Conservation (phyloP, 2,329 filamentous ascomycete genomes). For the Coleophoma eucalyptorum region DNA sequence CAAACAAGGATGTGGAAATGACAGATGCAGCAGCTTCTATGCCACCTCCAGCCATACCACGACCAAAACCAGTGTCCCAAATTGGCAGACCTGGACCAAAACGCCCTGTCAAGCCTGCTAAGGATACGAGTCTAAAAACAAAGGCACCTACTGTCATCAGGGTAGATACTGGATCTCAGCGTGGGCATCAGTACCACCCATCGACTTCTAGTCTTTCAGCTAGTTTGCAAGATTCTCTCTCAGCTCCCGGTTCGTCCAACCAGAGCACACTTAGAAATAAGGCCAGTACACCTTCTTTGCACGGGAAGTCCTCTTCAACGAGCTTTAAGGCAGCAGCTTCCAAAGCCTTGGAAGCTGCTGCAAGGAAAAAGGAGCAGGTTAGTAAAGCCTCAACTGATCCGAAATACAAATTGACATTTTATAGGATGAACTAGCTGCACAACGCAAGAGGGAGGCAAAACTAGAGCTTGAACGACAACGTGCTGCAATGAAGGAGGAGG, state of each 20-base stretch:
- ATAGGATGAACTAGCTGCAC: conserved; percentile 72
- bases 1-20: conserved; percentile 50
- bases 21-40: conserved; percentile 48
- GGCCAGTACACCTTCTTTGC: conserved; percentile 45
- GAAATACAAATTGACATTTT: conserved; percentile 2
- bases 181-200: conserved; percentile 58
- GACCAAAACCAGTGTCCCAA: conserved; percentile 38
- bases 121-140: conserved; percentile 52
- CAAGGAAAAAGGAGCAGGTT: conserved; percentile 74
- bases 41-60: conserved; percentile 57
- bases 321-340: conserved; percentile 65
- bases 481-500: conserved; percentile 61
- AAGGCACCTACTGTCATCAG: conserved; percentile 71
- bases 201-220: conserved; percentile 55
- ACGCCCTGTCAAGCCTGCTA: conserved; percentile 58
- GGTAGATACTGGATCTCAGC: conserved; percentile 64
- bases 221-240: conserved; percentile 52
- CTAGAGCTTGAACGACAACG: conserved; percentile 76
- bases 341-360: conserved; percentile 72
- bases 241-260: conserved; percentile 37
- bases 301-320: conserved; percentile 34
- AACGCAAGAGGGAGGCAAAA: conserved; percentile 78
- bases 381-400: conserved; percentile 3
- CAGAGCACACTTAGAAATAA: conserved; percentile 55
- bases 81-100: conserved; percentile 47